Percentiles rank a stretch among this genome's conserved stretches.
Conservation (phyloP, 345 rosid species). For the Dovyalis caffra region DNA sequence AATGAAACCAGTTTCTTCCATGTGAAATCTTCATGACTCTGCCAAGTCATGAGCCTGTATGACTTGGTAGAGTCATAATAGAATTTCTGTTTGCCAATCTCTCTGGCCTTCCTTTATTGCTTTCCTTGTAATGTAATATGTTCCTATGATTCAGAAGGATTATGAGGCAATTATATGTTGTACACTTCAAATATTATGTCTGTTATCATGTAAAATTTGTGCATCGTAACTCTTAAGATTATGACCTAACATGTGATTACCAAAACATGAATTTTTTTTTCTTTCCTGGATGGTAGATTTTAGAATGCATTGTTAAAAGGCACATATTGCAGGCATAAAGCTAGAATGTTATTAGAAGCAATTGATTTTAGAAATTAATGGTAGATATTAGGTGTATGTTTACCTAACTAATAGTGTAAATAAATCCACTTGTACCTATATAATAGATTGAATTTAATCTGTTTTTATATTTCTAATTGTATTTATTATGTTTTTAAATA, state of each 20-base stretch:
- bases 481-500: too few relatives aligned
- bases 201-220: not conserved
- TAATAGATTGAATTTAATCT: too few relatives aligned
- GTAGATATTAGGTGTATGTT: too few relatives aligned
- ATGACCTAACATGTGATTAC: not conserved
- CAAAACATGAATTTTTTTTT: not conserved
- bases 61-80: not conserved
- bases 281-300: too few relatives aligned
- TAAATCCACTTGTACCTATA: too few relatives aligned
- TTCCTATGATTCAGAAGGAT: not conserved
- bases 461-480: too few relatives aligned
- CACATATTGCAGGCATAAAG: too few relatives aligned
- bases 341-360: too few relatives aligned
- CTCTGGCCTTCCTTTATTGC: not conserved
- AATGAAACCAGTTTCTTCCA: slow-evolving; percentile 5
- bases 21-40: not conserved
- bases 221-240: not conserved
- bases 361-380: too few relatives aligned
- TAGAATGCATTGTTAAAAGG: too few relatives aligned
- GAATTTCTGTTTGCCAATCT: not conserved
- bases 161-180: not conserved
- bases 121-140: slow-evolving; percentile 1
- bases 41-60: not conserved
- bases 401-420: too few relatives aligned
- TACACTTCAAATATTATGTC: not conserved